phyloP scores from a whole-genome alignment of 371 early-diverging fungal genomes.

The Rhizomucor miehei region DNA sequence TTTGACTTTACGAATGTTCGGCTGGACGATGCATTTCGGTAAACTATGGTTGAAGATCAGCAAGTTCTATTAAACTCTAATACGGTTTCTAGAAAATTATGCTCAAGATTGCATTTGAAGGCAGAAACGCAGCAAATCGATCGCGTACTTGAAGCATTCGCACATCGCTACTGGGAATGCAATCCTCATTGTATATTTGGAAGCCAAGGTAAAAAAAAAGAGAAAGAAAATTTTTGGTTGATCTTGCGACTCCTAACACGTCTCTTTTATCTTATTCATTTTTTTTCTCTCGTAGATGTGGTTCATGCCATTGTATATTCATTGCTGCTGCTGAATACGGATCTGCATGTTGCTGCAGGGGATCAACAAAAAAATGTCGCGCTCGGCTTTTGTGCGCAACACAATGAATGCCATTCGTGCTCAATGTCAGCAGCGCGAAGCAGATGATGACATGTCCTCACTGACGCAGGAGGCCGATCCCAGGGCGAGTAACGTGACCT shows the following conservation, averaged over 20 bases:
- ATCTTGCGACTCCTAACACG: no score
- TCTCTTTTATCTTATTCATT: background rate
- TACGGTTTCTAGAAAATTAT: constrained; percentile 37
- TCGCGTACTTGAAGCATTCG: constrained; percentile 78
- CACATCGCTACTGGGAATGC: constrained; percentile 80
- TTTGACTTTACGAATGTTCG: constrained; percentile 70
- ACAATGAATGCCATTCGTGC: constrained; percentile 53
- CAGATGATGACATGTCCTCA: constrained; percentile 1
- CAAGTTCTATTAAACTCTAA: background rate
- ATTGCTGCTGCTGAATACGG: constrained; percentile 87
- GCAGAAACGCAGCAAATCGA: constrained; percentile 94
- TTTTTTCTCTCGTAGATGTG: constrained; percentile 45
- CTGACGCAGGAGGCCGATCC: constrained; percentile 2
- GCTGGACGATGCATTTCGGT: constrained; percentile 81
- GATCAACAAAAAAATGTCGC: constrained; percentile 60
- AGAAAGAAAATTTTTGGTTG: background rate
- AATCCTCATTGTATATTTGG: constrained; percentile 62
- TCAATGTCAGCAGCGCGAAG: constrained; percentile 22
- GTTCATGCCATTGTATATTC: constrained; percentile 88
- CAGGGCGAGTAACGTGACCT: constrained; percentile 14
- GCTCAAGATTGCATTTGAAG: constrained; percentile 73
- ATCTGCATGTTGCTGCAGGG: constrained; percentile 82
- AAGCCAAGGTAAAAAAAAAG: constrained; percentile 33
- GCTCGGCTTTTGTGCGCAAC: constrained; percentile 60
- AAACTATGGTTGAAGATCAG: background rate